Conservation (phyloP, 192 early-diverging fungal species). For the Coemansia brasiliensis region DNA sequence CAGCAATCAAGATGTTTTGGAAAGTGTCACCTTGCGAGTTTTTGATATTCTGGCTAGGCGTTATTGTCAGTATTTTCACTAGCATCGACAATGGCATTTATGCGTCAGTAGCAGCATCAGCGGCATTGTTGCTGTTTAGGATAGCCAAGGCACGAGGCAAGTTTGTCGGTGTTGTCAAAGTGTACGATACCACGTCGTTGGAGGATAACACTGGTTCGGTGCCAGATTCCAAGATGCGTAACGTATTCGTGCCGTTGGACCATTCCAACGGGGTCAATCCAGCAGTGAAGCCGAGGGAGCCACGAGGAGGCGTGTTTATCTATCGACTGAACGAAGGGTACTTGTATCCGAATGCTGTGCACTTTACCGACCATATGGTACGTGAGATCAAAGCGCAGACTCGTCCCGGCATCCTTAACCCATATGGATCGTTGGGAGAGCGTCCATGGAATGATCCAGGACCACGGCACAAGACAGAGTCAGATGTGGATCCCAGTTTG, state of each 20-base stretch:
- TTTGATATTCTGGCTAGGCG: constrained; percentile 47
- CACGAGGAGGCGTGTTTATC: constrained; percentile 42
- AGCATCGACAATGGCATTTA: constrained; percentile 82
- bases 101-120: constrained; percentile 65
- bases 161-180: constrained; percentile 43
- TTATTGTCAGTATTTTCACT: constrained; percentile 57
- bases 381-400: constrained; percentile 52
- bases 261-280: constrained; percentile 40
- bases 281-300: constrained; percentile 21
- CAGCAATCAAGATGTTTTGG: constrained; percentile 65
- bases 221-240: constrained; percentile 27
- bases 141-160: constrained; percentile 61
- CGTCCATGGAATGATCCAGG: constrained; percentile 62
- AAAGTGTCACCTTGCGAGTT: constrained; percentile 57
- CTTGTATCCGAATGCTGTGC: constrained; percentile 52
- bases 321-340: constrained; percentile 53
- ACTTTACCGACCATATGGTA: constrained; percentile 57
- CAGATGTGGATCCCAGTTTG: constrained; percentile 40
- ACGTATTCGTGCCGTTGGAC: constrained; percentile 72
- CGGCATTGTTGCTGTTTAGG: constrained; percentile 75
- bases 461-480: constrained; percentile 44
- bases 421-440: constrained; percentile 49
- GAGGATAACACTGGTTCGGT: background rate
- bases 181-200: constrained; percentile 20
- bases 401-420: constrained; percentile 46